Conservation (phyloP, 768 basidiomycete species). For the Hydnomerulius pinastri region DNA sequence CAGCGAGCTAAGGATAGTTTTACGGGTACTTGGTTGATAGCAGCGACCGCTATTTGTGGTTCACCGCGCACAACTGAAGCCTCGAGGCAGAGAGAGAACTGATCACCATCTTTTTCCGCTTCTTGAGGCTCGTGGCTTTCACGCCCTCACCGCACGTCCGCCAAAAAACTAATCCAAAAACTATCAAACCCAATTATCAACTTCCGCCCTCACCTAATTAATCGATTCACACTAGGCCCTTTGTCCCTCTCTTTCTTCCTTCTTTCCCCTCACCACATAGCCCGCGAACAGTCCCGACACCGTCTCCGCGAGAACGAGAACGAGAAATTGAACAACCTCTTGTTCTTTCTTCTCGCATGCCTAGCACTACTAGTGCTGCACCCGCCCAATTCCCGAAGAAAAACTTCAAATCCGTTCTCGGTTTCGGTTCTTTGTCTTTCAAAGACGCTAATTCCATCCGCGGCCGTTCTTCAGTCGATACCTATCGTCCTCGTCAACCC, state of each 20-base stretch:
- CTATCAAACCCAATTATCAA: constrained; percentile 28
- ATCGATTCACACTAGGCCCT: constrained; percentile 28
- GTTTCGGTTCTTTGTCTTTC: constrained; percentile 40
- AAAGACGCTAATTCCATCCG: constrained; percentile 35
- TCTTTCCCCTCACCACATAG: constrained; percentile 22
- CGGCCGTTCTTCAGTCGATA: constrained; percentile 31
- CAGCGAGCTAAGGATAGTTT: constrained; percentile 5
- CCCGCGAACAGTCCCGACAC: constrained; percentile 29
- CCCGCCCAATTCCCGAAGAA: constrained; percentile 40
- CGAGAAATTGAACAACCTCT: constrained; percentile 7
- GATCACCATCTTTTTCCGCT: constrained; percentile 32
- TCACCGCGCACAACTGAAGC: constrained; percentile 20
- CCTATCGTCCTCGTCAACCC: constrained; percentile 26
- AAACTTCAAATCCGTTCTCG: constrained; percentile 51
- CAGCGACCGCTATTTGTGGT: constrained; percentile 26
- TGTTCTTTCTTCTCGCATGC: constrained; percentile 40
- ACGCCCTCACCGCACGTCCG: constrained; percentile 37
- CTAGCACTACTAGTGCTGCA: constrained; percentile 40
- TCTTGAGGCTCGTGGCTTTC: constrained; percentile 32
- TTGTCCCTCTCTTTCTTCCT: constrained; percentile 26
- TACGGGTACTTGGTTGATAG: constrained; percentile 17
- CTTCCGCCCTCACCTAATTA: constrained; percentile 33
- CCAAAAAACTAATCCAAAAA: constrained; percentile 28
- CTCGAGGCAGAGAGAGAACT: constrained; percentile 30
- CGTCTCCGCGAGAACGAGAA: constrained; percentile 28